Base-by-base conservation (phyloP, 176 grass and related monocot species). In the Ampelocalamus luodianensis region DNA sequence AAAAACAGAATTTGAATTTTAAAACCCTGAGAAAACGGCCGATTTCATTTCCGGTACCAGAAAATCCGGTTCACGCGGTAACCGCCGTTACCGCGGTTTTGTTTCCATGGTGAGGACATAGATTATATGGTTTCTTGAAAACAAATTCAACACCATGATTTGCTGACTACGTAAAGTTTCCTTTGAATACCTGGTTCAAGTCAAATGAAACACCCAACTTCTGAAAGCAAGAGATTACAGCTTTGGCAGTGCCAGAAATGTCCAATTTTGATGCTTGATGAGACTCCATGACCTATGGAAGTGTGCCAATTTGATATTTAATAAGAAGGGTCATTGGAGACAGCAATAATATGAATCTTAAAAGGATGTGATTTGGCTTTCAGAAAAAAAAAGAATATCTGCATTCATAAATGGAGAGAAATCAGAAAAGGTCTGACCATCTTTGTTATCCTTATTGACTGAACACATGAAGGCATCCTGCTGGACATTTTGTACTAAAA, bases 261-360 rank as follows among this genome's bases (percentile, higher is more conserved):
- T 98, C 96, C 81, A 98, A 87, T 78, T 98, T 98, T 66, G 82
- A 81, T 13, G 89, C 82, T 88, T 95, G 96, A 89, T 95, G 96
- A 26, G 93, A 98, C 80, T 98, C 96, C 96, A 98, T 95, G 56
- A 95, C 96, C 96, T 98, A 72, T 32, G 46, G 55, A 82, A 68
- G 59, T 61, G 50, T 71, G 83, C 48, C 64, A 80, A 43, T 86
- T 82, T 34, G 72, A 66, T 6, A 71, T 34, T 63, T 51, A 62
- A 84, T 72, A 79, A 76, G 15, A 32, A 62, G 42, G 43, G 82
- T 48, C 24, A 46, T 44, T 14, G 20, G 59, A 55, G 23, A 61
- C 18, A 32, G 17, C 48, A 72, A 56, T n/a, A 24, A 59, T 26
- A 88, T 24, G 23, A 51, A 63, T 65, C 7, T 70, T 71, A 65